Evolutionary conservation across 108 stramenopile genomes (phyloP).

Genomic region (Skeletonema costatum): DNA sequence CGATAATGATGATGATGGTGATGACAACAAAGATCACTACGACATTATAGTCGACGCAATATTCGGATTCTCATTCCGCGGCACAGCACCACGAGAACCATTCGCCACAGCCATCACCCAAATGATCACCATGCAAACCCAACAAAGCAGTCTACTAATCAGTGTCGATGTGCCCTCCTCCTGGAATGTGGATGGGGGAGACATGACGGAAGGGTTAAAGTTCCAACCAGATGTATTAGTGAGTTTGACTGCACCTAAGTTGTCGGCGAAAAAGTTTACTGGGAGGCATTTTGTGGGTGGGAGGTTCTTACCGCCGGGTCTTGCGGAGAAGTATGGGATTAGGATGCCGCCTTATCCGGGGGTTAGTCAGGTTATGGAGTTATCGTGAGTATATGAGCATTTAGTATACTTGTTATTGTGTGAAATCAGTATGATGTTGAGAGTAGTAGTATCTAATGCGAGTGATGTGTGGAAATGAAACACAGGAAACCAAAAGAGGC

Average conservation of each 20-base stretch:
- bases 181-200: conserved; percentile 92
- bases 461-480: conserved; percentile 3
- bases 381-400: no score
- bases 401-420: no score
- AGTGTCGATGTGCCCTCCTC: conserved; percentile 96
- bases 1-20: conserved; percentile 27
- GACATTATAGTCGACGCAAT: conserved; percentile 95
- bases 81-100: conserved; percentile 83
- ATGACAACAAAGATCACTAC: conserved; percentile 13
- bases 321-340: conserved; percentile 85
- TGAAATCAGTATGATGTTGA: no score
- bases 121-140: conserved; percentile 56
- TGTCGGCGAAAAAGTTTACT: conserved; percentile 65
- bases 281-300: conserved; percentile 95
- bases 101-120: conserved; percentile 78
- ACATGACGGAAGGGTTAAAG: conserved; percentile 28
- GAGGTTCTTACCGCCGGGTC: conserved; percentile 85
- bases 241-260: conserved; percentile 95
- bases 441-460: no score
- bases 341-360: conserved; percentile 51
- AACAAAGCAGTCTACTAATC: conserved; percentile 54
- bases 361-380: conserved; percentile 47
- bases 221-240: conserved; percentile 83
- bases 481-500: conserved; percentile 1
- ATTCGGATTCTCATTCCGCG: conserved; percentile 96